A percentile compares a stretch with the other conserved stretches of the same genome.
phyloP scores from a whole-genome alignment of 1,139 yeast genomes.

The Saccharomycopsis crataegensis region DNA sequence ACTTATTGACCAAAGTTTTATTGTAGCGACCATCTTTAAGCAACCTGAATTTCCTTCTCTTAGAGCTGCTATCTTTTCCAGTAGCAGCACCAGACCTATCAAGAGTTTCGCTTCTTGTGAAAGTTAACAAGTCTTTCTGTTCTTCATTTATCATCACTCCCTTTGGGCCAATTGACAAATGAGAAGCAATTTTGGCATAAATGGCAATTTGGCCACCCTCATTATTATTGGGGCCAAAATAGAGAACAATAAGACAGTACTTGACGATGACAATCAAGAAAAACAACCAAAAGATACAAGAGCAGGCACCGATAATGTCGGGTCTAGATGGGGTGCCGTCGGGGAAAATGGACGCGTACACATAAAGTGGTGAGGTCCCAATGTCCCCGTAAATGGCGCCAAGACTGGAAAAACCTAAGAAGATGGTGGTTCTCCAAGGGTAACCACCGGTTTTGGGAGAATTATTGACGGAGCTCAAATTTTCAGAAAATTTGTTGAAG shows the following conservation, averaged over 20 bases:
- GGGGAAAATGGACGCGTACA: conserved; percentile 38
- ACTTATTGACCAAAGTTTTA: conserved; percentile 23
- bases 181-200: conserved; percentile 47
- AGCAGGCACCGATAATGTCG: conserved; percentile 44
- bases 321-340: conserved; percentile 30
- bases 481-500: no score
- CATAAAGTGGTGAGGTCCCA: conserved; percentile 55
- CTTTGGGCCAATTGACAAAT: conserved; percentile 40
- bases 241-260: conserved; percentile 41
- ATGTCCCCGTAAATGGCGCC: conserved; percentile 59
- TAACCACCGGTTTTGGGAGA: neutral
- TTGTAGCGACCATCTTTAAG: conserved; percentile 16
- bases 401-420: conserved; percentile 25
- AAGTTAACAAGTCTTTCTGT: conserved; percentile 29
- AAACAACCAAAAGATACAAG: conserved; percentile 48
- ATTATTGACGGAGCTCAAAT: no score
- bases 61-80: conserved; percentile 9
- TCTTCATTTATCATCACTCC: conserved; percentile 34
- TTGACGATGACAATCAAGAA: conserved; percentile 46
- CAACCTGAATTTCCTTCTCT: neutral
- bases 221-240: conserved; percentile 46
- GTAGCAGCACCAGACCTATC: conserved; percentile 24
- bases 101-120: conserved; percentile 36
- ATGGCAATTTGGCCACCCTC: conserved; percentile 61
- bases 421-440: conserved; percentile 3